Evolutionary conservation across 306 rosid genomes (phyloP), one percentile per base, ranked within the genome.

Genomic region (Prosopis cineraria): DNA sequence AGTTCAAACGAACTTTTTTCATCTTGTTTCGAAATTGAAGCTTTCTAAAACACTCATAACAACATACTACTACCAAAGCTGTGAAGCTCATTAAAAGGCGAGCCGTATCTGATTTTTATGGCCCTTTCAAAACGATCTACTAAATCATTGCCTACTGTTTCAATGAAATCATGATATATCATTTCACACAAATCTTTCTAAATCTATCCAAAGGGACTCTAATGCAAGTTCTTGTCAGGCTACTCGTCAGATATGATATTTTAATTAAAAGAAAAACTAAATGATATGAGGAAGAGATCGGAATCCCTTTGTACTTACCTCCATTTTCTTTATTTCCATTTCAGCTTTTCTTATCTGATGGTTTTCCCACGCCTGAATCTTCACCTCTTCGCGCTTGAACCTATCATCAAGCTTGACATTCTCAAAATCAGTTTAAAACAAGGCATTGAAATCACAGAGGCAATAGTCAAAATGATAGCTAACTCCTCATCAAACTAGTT

Each of bases 321-420:
- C 99, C 86, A 91, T 88, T 86, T 88, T 96, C 84, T 84, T 93
- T 97, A 91, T 87, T 78, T 93, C 93, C 93, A 90, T 87, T 80
- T 96, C 99, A 78, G 96, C 98, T 86, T 90, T 96, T 87, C 97
- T 93, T 78, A 88, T 91, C 89, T 90, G 94, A 67, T 91, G 95
- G 73, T 93, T 96, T 75, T 96, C 96, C 98, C 98, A 93, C 24
- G 96, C 98, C 78, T 93, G 98, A 82, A 96, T 96, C 89, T 79
- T 96, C 80, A 96, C 89, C 82, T 96, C 97, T 83, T 96, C 99
- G 48, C 96, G 91, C 89, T 91, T 96, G 74, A 91, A 96, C 93
- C 99, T 96, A 29, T 68, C 72, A 41, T 22, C 3, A 66, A 4
- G 24, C 22, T 17, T 17, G 62, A 76, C 74, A 70, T 53, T 22